Conservation (phyloP, 169 alveolate species). For the Plasmodium knowlesi region DNA sequence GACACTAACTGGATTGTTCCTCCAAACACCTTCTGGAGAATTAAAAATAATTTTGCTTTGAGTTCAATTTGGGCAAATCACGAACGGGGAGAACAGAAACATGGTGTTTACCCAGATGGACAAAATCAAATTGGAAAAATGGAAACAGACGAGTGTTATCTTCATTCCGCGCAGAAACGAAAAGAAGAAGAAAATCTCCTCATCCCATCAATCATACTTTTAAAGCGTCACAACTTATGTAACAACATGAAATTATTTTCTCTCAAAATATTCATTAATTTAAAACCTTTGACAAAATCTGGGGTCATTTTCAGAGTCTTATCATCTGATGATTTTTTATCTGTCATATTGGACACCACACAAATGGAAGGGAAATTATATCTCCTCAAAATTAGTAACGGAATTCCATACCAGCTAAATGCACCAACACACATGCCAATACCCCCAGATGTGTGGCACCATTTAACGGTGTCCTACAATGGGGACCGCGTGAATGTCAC, state of each 20-base stretch:
- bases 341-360: conserved; percentile 60
- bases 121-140: neutral
- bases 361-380: conserved; percentile 39
- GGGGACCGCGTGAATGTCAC: conserved; percentile 24
- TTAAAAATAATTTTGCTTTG: neutral
- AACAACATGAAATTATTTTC: conserved; percentile 17
- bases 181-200: conserved; percentile 5
- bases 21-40: conserved; percentile 9
- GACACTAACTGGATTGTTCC: conserved; percentile 47
- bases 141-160: conserved; percentile 13
- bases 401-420: conserved; percentile 69
- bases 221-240: conserved; percentile 54
- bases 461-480: conserved; percentile 28
- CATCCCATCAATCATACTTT: conserved; percentile 64
- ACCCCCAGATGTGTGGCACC: conserved; percentile 27
- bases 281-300: conserved; percentile 44
- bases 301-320: conserved; percentile 65
- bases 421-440: conserved; percentile 73
- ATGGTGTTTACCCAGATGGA: neutral
- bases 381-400: conserved; percentile 64
- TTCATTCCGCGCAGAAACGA: conserved; percentile 17
- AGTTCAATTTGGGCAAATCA: neutral
- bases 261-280: conserved; percentile 18
- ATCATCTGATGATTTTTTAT: conserved; percentile 62
- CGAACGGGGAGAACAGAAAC: neutral